These are phyloP conservation scores for Hirsutella minnesotensis DNA, from an alignment of 2,329 filamentous ascomycete species.

Conservation along the genomic window DNA sequence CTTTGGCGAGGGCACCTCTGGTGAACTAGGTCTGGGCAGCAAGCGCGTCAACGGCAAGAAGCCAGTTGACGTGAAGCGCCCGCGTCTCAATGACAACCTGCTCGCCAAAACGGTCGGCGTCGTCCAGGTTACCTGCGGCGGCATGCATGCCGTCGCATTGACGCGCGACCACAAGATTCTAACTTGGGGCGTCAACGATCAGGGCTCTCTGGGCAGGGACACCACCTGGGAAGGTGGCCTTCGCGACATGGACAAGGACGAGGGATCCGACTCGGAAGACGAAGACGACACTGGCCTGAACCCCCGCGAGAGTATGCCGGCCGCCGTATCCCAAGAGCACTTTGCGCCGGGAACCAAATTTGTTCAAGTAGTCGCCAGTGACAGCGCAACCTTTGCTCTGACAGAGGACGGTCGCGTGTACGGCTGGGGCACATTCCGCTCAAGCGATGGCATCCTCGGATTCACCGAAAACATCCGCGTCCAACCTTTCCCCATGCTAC, in stretches of 20 bases:
- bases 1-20: constrained; percentile 69
- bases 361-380: constrained; percentile 55
- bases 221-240: constrained; percentile 56
- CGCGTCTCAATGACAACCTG: constrained; percentile 63
- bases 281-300: constrained; percentile 56
- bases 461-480: constrained; percentile 42
- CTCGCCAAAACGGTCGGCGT: constrained; percentile 53
- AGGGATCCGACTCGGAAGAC: constrained; percentile 44
- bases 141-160: constrained; percentile 69
- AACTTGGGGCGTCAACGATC: constrained; percentile 82
- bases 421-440: constrained; percentile 75
- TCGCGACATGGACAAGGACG: constrained; percentile 40
- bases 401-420: constrained; percentile 67
- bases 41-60: constrained; percentile 46
- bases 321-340: constrained; percentile 42
- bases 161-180: constrained; percentile 72
- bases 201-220: constrained; percentile 66
- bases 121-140: constrained; percentile 65
- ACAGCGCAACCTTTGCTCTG: constrained; percentile 65
- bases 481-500: constrained; percentile 38
- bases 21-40: constrained; percentile 69
- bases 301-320: constrained; percentile 58
- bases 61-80: constrained; percentile 67
- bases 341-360: constrained; percentile 52
- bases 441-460: constrained; percentile 50